phyloP scores from a whole-genome alignment of 2,329 filamentous ascomycete genomes.

The Emergomyces orientalis region DNA sequence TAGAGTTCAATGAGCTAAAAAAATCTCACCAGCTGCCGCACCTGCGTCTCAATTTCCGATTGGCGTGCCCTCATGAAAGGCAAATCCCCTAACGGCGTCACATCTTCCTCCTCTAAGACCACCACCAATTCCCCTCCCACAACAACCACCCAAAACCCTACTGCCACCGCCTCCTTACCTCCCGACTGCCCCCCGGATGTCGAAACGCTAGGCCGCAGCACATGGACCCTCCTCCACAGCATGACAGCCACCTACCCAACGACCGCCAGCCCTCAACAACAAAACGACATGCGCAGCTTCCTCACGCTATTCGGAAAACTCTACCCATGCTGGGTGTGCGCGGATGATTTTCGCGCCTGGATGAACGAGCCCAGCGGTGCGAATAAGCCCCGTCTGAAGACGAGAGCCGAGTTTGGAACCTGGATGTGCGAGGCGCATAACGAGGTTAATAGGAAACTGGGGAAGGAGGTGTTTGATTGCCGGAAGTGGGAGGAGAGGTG shows the following conservation, averaged over 20 bases:
- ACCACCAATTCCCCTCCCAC: conserved; percentile 31
- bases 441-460: conserved; percentile 59
- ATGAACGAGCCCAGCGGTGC: conserved; percentile 50
- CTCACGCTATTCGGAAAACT: conserved; percentile 70
- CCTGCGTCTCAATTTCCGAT: conserved; percentile 40
- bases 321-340: conserved; percentile 94
- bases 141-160: conserved; percentile 10
- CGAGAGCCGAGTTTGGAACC: conserved; percentile 39
- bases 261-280: conserved; percentile 56
- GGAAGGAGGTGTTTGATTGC: conserved; percentile 88
- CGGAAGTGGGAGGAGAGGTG: conserved; percentile 85
- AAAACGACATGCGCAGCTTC: conserved; percentile 68
- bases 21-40: conserved; percentile 36
- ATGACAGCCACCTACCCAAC: conserved; percentile 81
- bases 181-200: conserved; percentile 84
- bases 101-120: conserved; percentile 18
- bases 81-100: conserved; percentile 20
- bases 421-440: conserved; percentile 46
- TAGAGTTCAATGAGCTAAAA: neutral
- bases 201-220: conserved; percentile 71
- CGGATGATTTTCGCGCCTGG: conserved; percentile 80
- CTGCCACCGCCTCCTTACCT: conserved; percentile 31
- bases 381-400: conserved; percentile 55
- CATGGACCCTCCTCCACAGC: conserved; percentile 89
- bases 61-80: conserved; percentile 39